These are phyloP conservation scores for Cyclospora cayetanensis DNA, from an alignment of 169 alveolate species.

Conservation along the genomic window DNA sequence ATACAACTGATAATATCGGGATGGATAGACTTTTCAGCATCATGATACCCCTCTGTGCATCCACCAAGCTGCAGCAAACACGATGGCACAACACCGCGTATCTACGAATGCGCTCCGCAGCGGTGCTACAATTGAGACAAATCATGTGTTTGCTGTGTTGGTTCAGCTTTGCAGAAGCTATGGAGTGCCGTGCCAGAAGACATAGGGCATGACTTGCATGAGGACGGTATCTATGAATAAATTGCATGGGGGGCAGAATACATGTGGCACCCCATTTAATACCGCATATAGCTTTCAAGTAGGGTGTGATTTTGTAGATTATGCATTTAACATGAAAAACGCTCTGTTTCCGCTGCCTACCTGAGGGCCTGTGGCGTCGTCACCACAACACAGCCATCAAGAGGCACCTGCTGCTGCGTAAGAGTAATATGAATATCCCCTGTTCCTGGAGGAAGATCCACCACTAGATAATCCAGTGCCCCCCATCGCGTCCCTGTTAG, in stretches of 20 bases:
- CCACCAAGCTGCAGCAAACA: slow-evolving; percentile 83
- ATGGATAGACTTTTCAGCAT: slow-evolving; percentile 90
- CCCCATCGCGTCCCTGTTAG: slow-evolving; percentile 92
- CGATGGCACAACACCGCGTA: neutral
- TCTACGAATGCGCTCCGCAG: neutral
- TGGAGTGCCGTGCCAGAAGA: too few relatives aligned
- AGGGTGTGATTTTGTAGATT: too few relatives aligned
- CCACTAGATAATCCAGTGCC: slow-evolving; percentile 95
- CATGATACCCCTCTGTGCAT: slow-evolving; percentile 94
- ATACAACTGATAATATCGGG: slow-evolving; percentile 93
- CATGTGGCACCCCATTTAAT: too few relatives aligned
- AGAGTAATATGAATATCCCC: slow-evolving; percentile 98
- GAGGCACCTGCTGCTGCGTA: slow-evolving; percentile 88
- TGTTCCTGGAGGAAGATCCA: slow-evolving; percentile 99
- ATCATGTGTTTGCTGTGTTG: too few relatives aligned
- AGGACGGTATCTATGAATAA: too few relatives aligned
- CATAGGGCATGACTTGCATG: too few relatives aligned
- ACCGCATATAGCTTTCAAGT: too few relatives aligned
- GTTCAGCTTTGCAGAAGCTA: too few relatives aligned
- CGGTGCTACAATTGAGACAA: neutral
- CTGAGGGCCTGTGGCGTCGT: slow-evolving; percentile 94
- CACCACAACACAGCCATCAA: slow-evolving; percentile 93
- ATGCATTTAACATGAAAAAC: too few relatives aligned
- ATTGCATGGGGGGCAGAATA: too few relatives aligned
- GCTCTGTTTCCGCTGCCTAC: slow-evolving; percentile 1